Evolutionary conservation across 2,329 filamentous ascomycete species (phyloP).

Genomic region (Fusarium ambrosium): DNA sequence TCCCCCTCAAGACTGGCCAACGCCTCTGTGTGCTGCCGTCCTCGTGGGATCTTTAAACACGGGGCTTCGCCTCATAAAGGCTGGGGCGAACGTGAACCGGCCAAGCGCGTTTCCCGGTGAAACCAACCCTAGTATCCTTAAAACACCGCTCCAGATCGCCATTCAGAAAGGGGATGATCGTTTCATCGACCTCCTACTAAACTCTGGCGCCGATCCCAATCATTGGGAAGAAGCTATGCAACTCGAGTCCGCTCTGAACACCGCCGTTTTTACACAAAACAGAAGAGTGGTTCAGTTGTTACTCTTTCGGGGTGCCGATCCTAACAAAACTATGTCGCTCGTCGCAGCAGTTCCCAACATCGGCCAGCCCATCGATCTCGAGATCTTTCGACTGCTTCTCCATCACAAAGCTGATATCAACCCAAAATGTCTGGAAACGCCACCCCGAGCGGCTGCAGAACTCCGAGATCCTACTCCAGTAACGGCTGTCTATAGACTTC

Average conservation of each 20-base stretch:
- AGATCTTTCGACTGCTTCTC: no score
- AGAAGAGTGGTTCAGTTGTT: no score
- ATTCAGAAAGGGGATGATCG: fast-evolving
- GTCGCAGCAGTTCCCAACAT: no score
- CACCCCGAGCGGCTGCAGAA: no score
- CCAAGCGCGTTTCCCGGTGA: background rate
- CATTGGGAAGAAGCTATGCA: no score
- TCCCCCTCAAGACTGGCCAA: background rate
- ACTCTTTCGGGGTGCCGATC: no score
- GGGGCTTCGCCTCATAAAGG: background rate
- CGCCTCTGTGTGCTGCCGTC: background rate
- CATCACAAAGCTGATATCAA: no score
- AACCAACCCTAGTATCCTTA: no score
- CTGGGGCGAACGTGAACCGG: background rate
- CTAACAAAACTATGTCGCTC: no score
- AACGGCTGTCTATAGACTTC: fast-evolving
- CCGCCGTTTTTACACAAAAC: background rate
- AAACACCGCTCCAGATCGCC: background rate
- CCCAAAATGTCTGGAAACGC: no score
- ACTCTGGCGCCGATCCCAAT: background rate
- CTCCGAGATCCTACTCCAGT: background rate
- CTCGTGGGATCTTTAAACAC: fast-evolving
- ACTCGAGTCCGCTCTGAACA: no score
- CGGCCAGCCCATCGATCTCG: no score
- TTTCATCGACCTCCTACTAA: background rate